Evolutionary conservation across 495 filamentous ascomycete species (phyloP).

Genomic region (Friedmanniomyces simplex): DNA sequence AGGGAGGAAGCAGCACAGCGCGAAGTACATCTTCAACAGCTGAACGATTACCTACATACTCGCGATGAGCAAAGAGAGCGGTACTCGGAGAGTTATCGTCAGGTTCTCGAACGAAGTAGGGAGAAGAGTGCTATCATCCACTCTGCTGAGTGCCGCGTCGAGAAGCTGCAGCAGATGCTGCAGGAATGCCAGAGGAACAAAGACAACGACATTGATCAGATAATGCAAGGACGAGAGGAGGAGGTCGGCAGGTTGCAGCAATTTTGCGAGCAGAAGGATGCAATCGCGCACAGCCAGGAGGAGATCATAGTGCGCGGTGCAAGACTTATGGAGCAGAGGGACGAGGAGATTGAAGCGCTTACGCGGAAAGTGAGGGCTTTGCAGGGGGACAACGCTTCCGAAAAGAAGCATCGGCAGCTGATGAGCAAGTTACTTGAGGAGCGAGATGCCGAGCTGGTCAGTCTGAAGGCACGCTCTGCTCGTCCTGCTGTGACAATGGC

Average conservation of each 20-base stretch:
- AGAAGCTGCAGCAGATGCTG: slow-evolving; percentile 3
- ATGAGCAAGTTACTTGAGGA: background rate
- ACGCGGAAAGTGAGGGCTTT: background rate
- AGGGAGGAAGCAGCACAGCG: background rate
- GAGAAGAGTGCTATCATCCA: background rate
- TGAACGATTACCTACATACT: slow-evolving; percentile 1
- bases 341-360: slow-evolving; percentile 1
- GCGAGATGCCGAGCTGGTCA: background rate
- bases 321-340: slow-evolving; percentile 4
- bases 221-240: background rate
- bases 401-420: background rate
- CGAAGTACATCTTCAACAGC: background rate
- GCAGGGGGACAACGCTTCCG: background rate
- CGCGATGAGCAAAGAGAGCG: slow-evolving; percentile 2
- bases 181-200: background rate
- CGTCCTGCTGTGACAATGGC: background rate
- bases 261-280: slow-evolving; percentile 20
- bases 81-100: background rate
- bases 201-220: slow-evolving; percentile 4
- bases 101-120: background rate
- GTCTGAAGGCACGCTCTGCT: background rate
- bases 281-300: slow-evolving; percentile 4
- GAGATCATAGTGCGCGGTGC: slow-evolving; percentile 10
- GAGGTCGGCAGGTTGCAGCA: slow-evolving; percentile 5
- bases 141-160: background rate